Evolutionary conservation across 73 alveolate genomes (phyloP).

Genomic region (Paramecium primaurelia): DNA sequence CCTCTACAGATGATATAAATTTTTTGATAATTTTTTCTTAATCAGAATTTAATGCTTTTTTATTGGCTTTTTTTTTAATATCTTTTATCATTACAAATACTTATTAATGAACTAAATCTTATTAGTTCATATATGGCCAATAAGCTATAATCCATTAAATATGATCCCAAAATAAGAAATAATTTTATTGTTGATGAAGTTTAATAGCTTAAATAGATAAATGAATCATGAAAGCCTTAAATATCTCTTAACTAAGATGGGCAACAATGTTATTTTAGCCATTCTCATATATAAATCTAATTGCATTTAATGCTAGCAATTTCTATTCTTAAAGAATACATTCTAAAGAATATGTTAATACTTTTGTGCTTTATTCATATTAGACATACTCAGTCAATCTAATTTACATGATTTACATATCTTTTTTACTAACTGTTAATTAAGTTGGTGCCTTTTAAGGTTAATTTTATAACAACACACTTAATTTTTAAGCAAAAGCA

Average conservation of each 20-base stretch:
- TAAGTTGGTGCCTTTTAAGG: neutral
- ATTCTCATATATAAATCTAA: neutral
- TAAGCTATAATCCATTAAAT: neutral
- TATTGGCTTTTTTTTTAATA: neutral
- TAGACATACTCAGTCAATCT: neutral
- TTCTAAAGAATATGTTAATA: neutral
- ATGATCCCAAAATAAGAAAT: neutral
- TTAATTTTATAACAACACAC: neutral
- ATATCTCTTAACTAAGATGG: neutral
- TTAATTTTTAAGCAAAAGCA: neutral
- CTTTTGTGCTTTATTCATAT: neutral
- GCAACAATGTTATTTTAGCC: neutral
- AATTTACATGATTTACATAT: conserved; percentile 23
- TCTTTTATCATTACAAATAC: neutral
- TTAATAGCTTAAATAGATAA: neutral
- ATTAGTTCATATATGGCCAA: neutral
- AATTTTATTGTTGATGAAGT: neutral
- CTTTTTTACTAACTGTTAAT: neutral
- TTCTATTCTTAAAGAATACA: neutral
- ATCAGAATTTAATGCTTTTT: conserved; percentile 20
- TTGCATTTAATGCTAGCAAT: neutral
- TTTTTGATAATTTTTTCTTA: neutral
- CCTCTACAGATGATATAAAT: neutral
- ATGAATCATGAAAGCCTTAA: neutral
- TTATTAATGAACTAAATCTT: neutral